A percentile compares a stretch with the other conserved stretches of the same genome.
phyloP scores from a whole-genome alignment of 331 rosid species.

The Telfairia occidentalis region DNA sequence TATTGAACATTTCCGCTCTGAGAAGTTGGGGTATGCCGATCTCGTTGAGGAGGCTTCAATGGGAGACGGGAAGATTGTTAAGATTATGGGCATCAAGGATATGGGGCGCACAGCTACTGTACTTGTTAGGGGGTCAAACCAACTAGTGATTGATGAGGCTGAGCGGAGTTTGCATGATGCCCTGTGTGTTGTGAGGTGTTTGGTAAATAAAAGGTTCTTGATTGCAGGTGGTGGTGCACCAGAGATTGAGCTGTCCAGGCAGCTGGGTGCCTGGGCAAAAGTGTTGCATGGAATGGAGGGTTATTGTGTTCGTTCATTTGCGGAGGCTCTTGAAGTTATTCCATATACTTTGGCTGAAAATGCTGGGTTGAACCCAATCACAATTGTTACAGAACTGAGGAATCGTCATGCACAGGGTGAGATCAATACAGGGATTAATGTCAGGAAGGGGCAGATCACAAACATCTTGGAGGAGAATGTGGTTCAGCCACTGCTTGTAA shows the following conservation, averaged over 20 bases:
- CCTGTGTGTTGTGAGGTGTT: slow-evolving; percentile 88
- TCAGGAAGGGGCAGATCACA: slow-evolving; percentile 98
- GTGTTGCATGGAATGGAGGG: slow-evolving; percentile 98
- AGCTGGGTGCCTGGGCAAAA: slow-evolving; percentile 98
- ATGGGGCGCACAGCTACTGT: slow-evolving; percentile 89
- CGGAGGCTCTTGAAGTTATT: slow-evolving; percentile 96
- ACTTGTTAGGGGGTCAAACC: slow-evolving; percentile 84
- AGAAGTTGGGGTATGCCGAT: slow-evolving; percentile 84
- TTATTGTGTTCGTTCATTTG: slow-evolving; percentile 71
- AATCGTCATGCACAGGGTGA: slow-evolving; percentile 94
- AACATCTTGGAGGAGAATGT: slow-evolving; percentile 97
- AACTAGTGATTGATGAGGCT: slow-evolving; percentile 79
- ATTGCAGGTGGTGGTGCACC: slow-evolving; percentile 99
- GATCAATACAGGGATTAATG: slow-evolving; percentile 88
- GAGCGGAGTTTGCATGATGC: slow-evolving; percentile 97
- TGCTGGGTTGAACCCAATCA: slow-evolving; percentile 89
- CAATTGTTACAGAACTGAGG: slow-evolving; percentile 94
- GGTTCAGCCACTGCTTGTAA: slow-evolving; percentile 96
- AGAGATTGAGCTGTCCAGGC: slow-evolving; percentile 91
- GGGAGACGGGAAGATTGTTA: slow-evolving; percentile 95
- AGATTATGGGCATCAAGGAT: slow-evolving; percentile 78
- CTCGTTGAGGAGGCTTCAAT: slow-evolving; percentile 81
- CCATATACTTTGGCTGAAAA: slow-evolving; percentile 92
- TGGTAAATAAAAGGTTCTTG: slow-evolving; percentile 79
- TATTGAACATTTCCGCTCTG: slow-evolving; percentile 78